Base-by-base conservation (phyloP, 2,329 filamentous ascomycete species). In the Penicillium sp. region DNA sequence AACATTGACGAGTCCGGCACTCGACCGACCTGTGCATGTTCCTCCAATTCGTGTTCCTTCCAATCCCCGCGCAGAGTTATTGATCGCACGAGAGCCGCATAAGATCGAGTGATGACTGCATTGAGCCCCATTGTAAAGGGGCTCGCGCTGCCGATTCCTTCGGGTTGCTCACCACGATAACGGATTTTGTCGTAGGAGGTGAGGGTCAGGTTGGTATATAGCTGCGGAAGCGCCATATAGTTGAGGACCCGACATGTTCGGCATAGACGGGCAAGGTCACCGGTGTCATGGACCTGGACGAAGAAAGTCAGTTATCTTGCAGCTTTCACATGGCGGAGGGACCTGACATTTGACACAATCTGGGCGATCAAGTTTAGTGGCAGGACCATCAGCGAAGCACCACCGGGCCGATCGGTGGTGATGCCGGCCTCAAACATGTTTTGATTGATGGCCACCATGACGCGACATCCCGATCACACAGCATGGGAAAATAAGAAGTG, bases 1-100 rank as follows among this genome's bases (percentile, higher is more conserved):
- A 84, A 74, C 78, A 84, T 82, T 29, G 74, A 77, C 36, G 77
- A 80, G 64, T 84, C 80, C n/a, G 80, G 78, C 43, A 84, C 76
- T 29, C 79, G 69, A 0, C 80, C 80, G 37, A 71, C 68, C 42
- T 74, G 75, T 46, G 76, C 74, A 62, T 80, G 77, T 51, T 82
- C 79, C 42, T 81, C 76, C 18, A 77, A 56, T 42, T 79, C 77
- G 41, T 73, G 66, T 57, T 82, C 80, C 44, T 72, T 73, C 78
- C 78, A 83, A 22, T 79, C 71, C 18, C 81, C 81, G 26, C 71
- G 66, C 28, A 84, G 55, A 2, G 70, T 66, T 48, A 82, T 73
- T 16, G 71, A 72, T 49, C 71, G 70, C 16, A 84, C 76, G 38
- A 82, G 71, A 13, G 69, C 62, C 29, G 74, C 74, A 50, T 77